A percentile compares a stretch with the other conserved stretches of the same genome.
Conservation (phyloP, 768 basidiomycete species). For the Pleurotus platypus region DNA sequence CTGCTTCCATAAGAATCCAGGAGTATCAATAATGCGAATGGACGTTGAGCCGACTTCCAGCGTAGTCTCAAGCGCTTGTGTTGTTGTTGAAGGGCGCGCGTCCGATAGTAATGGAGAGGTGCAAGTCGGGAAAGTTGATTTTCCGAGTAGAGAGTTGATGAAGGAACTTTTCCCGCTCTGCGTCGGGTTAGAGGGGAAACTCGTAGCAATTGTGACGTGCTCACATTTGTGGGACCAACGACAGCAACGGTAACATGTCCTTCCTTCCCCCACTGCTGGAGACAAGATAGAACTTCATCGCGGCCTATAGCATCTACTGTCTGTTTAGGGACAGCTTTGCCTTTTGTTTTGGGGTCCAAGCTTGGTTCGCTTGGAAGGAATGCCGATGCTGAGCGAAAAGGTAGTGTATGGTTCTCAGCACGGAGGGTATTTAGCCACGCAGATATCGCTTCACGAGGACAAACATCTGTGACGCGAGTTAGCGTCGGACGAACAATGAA, state of each 20-base stretch:
- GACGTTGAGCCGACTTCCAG: constrained; percentile 42
- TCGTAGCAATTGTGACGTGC: constrained; percentile 19
- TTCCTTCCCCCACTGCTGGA: constrained; percentile 44
- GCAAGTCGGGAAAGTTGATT: constrained; percentile 54
- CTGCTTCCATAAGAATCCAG: constrained; percentile 63
- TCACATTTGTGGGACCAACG: constrained; percentile 80
- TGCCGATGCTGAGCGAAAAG: constrained; percentile 71
- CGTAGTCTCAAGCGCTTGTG: constrained; percentile 59
- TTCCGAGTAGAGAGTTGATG: constrained; percentile 70
- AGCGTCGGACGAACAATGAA: constrained; percentile 2
- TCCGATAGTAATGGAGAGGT: constrained; percentile 28
- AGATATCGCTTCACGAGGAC: constrained; percentile 71
- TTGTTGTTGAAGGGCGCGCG: constrained; percentile 66
- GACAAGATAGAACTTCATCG: constrained; percentile 44
- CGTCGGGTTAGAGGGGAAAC: constrained; percentile 34
- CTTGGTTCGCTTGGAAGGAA: constrained; percentile 46
- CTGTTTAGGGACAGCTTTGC: constrained; percentile 42
- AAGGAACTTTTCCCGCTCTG: constrained; percentile 73
- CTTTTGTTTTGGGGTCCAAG: constrained; percentile 27
- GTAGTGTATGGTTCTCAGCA: constrained; percentile 53
- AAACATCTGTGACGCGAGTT: constrained; percentile 50
- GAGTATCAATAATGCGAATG: constrained; percentile 80
- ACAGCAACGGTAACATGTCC: constrained; percentile 67
- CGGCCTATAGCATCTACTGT: constrained; percentile 60
- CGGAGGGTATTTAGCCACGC: constrained; percentile 69